Base-by-base conservation (phyloP, 805 yeast genomes). In the Candida boidinii region DNA sequence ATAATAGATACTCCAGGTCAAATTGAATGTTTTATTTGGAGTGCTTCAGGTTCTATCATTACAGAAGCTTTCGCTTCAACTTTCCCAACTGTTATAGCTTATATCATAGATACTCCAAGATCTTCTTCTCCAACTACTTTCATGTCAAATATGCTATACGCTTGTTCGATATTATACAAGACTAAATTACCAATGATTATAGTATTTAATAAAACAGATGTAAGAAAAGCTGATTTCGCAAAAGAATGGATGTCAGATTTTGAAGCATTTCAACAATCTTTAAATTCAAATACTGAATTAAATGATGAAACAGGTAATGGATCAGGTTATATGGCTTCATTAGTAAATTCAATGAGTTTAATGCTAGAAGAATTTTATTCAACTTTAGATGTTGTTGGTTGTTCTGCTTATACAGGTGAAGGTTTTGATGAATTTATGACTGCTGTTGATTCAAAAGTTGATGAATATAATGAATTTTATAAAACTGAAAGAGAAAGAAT, bases 1-100 rank as follows among this genome's bases (percentile, higher is more conserved):
- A 79, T 92, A 23, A 74, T 90, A 31, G 99, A 92, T 59, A 92
- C 99, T 1, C 99, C 99, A 0, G 99, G 99, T 10, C 99, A 92
- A 59, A 92, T 92, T 41, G 99, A 92, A 58, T 88, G 96, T 62
- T 92, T 92, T 55, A 87, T 92, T 27, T 92, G 99, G 98, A 79
- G 94, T 29, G 98, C 98, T 0, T 83, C 95, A 16, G 99, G 99
- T 10, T 73, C 96, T 16, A 92, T 92, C 41, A 82, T 92, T 38
- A 90, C 97, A 1, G 98, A 92, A 53, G 87, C 96, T 0, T 84
- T 92, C 61, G 98, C 97, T 1, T 81, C 95, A 0, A 76, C 94
- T 4, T 85, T 86, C 54, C 99, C 99, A 13, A 92, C 98, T 0
- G 85, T 92, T 18, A 75, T 92, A 41, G 97, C 97, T 0, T 92